A percentile compares a stretch with the other conserved stretches of the same genome.
Evolutionary conservation across 306 rosid species (phyloP).

Genomic region (Begonia loranthoides): DNA sequence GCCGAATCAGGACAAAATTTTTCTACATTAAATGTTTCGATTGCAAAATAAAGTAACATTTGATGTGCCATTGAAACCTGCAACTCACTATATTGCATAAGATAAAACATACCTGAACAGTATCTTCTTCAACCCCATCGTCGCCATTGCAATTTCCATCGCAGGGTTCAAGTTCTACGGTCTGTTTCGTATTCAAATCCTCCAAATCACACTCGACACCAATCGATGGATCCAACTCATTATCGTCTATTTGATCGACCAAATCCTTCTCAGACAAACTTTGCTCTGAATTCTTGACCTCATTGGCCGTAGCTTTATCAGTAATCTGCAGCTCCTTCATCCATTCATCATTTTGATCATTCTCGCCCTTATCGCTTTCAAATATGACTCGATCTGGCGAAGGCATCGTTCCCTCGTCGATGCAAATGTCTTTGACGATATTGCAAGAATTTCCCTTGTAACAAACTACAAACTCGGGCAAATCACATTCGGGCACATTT

Average conservation of each 20-base stretch:
- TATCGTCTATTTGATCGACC: background rate
- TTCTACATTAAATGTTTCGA: background rate
- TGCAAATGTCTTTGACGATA: slow-evolving; percentile 68
- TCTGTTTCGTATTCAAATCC: background rate
- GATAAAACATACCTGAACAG: slow-evolving; percentile 34
- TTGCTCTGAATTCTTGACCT: background rate
- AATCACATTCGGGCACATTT: slow-evolving; percentile 40
- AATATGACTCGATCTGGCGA: slow-evolving; percentile 28
- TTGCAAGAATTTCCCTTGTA: slow-evolving; percentile 41
- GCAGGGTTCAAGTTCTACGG: background rate
- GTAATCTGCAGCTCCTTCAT: background rate
- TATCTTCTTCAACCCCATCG: slow-evolving; percentile 14
- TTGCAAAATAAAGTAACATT: background rate
- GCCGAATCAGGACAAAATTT: background rate
- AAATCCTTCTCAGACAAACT: background rate
- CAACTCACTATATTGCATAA: background rate
- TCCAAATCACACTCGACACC: background rate
- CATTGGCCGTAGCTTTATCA: background rate
- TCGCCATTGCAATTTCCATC: slow-evolving; percentile 1
- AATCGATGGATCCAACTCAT: background rate
- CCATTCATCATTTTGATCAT: slow-evolving; percentile 14
- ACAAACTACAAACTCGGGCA: slow-evolving; percentile 42
- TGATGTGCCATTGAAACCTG: background rate
- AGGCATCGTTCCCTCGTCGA: slow-evolving; percentile 45
- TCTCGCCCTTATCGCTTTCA: slow-evolving; percentile 11